These are phyloP conservation scores for Crotalaria pallida DNA, from an alignment of 306 rosid species.

Conservation along the genomic window DNA sequence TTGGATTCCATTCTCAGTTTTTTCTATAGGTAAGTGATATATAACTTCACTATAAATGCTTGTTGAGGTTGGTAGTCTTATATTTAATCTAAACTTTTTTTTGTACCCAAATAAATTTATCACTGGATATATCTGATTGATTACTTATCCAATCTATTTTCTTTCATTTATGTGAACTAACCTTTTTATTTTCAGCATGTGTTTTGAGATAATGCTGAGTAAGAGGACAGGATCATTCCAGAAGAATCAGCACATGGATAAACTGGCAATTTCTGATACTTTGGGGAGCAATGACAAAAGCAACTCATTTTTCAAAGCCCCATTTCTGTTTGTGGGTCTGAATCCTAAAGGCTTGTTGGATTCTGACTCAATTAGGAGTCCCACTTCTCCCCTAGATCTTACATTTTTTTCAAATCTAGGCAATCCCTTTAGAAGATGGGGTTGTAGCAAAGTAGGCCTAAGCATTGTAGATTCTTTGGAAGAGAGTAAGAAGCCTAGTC, in stretches of 20 bases:
- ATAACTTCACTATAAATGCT: too few species aligned
- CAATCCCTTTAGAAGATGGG: conserved; percentile 55
- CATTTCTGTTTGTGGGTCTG: conserved; percentile 65
- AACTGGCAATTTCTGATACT: conserved; percentile 33
- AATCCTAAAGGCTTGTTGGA: conserved; percentile 52
- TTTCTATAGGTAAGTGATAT: too few species aligned
- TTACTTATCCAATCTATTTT: not conserved
- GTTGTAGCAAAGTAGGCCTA: conserved; percentile 66
- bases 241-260: conserved; percentile 47
- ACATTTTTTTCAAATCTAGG: conserved; percentile 56
- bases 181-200: conserved; percentile 18
- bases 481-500: conserved; percentile 51
- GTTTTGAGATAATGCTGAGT: conserved; percentile 48
- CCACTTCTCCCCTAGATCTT: conserved; percentile 78
- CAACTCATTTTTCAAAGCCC: conserved; percentile 54
- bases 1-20: too few species aligned
- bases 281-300: conserved; percentile 36
- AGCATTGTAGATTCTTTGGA: conserved; percentile 70
- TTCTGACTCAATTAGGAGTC: conserved; percentile 74
- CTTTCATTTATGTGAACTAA: not conserved
- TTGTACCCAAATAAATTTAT: not conserved
- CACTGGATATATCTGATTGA: not conserved
- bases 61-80: too few species aligned
- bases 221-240: conserved; percentile 61
- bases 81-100: too few species aligned